A percentile compares a stretch with the other conserved stretches of the same genome.
These are phyloP conservation scores for Exophiala sp. DNA, from an alignment of 2,329 filamentous ascomycete genomes.

Conservation along the genomic window DNA sequence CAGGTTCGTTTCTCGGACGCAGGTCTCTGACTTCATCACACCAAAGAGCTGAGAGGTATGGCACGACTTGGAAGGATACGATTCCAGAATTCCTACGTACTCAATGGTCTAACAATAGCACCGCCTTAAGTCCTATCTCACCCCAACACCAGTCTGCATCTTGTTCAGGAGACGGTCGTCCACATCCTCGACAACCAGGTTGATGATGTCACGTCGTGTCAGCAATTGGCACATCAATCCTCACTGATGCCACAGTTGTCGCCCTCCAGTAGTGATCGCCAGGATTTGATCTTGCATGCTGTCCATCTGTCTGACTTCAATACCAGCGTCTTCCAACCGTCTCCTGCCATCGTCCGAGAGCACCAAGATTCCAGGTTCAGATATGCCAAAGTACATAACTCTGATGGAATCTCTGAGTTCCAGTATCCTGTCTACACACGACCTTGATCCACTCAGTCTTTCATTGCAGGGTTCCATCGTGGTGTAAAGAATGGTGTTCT, in stretches of 20 bases:
- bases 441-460: slow-evolving; percentile 40
- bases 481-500: slow-evolving; percentile 43
- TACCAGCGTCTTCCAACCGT: slow-evolving; percentile 22
- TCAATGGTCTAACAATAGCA: no score
- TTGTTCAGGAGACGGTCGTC: no score
- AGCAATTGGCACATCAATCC: background rate
- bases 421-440: slow-evolving; percentile 38
- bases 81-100: no score
- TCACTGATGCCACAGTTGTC: background rate
- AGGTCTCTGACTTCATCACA: no score
- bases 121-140: no score
- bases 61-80: no score
- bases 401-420: slow-evolving; percentile 34
- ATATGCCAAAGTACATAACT: slow-evolving; percentile 40
- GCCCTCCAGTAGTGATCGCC: slow-evolving; percentile 4
- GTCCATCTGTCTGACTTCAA: slow-evolving; percentile 22
- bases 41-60: no score
- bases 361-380: slow-evolving; percentile 40
- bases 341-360: slow-evolving; percentile 32
- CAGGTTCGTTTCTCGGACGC: no score
- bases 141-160: no score
- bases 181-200: no score
- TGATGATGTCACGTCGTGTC: no score
- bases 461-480: slow-evolving; percentile 48
- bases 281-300: slow-evolving; percentile 25